These are phyloP conservation scores for Herpetospermum pedunculosum DNA, from an alignment of 306 rosid species.

Conservation along the genomic window DNA sequence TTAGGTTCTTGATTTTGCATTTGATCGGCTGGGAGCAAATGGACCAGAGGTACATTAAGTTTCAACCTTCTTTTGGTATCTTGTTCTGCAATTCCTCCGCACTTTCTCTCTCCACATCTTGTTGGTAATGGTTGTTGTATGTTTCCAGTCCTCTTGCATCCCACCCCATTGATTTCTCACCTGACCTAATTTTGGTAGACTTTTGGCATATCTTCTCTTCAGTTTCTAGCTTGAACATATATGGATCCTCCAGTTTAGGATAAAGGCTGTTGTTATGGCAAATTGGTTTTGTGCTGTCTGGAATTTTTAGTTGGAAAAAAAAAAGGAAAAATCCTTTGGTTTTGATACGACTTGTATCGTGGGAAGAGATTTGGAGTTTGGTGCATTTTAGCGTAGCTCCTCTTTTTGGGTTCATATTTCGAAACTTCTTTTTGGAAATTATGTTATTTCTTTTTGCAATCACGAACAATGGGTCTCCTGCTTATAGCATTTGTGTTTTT, in stretches of 20 bases:
- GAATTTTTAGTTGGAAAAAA: neutral
- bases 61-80: neutral
- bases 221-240: neutral
- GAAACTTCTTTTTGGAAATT: neutral
- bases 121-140: neutral
- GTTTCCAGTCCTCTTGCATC: neutral
- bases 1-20: conserved; percentile 84
- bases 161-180: neutral
- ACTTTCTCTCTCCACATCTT: neutral
- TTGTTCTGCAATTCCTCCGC: neutral
- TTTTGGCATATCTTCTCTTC: neutral
- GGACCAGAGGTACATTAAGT: conserved; percentile 50
- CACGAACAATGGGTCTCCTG: neutral
- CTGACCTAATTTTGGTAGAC: neutral
- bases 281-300: neutral
- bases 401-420: neutral
- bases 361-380: neutral
- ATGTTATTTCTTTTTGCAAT: neutral
- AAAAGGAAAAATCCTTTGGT: neutral
- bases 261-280: neutral
- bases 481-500: neutral
- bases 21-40: conserved; percentile 85
- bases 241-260: neutral
- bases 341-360: neutral
- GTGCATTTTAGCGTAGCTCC: neutral